Conservation (phyloP, 129 eudicot species). For the Chrysanthemum makinoi region DNA sequence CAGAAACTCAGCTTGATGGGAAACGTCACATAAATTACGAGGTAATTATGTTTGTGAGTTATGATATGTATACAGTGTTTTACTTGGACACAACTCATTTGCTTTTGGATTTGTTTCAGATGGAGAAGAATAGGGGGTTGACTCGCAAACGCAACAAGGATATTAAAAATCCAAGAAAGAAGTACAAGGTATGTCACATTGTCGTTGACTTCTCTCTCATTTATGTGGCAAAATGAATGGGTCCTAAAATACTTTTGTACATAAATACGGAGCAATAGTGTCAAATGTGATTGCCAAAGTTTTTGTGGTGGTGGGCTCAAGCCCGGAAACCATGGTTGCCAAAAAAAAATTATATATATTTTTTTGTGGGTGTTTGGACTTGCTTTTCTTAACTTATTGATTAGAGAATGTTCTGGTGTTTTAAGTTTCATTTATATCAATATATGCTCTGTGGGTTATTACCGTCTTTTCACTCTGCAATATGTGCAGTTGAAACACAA, state of each 20-base stretch:
- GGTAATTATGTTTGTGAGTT: constrained; percentile 38
- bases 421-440: background rate
- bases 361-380: too few relatives aligned
- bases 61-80: background rate
- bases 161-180: constrained; percentile 78
- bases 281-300: too few relatives aligned
- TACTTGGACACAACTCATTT: background rate
- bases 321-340: too few relatives aligned
- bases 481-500: constrained; percentile 59
- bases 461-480: background rate
- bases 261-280: background rate
- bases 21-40: constrained; percentile 66
- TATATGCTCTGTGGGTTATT: background rate
- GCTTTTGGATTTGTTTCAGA: constrained; percentile 38
- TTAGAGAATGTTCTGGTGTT: background rate
- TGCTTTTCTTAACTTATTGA: background rate
- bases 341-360: too few relatives aligned
- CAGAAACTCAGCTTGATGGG: constrained; percentile 59
- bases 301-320: too few relatives aligned
- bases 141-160: constrained; percentile 76
- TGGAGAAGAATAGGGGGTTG: constrained; percentile 89
- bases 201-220: background rate
- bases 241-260: background rate
- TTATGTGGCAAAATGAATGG: background rate
- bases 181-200: constrained; percentile 57